Percentiles rank a stretch among this genome's conserved stretches.
phyloP scores from a whole-genome alignment of 345 rosid genomes.

The Eucalyptus marginata region DNA sequence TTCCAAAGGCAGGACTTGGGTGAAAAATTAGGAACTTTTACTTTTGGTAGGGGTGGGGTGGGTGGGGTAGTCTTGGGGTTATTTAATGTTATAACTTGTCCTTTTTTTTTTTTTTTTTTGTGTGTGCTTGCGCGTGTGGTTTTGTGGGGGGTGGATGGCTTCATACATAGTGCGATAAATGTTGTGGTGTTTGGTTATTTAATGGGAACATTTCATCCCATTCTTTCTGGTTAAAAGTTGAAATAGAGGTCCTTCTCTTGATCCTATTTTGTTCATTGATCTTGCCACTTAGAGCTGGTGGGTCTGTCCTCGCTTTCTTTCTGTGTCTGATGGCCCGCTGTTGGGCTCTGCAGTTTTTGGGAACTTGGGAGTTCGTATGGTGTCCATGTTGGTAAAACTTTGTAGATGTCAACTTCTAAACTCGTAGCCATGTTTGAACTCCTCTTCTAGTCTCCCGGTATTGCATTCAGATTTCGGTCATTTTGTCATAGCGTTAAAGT shows the following conservation, averaged over 20 bases:
- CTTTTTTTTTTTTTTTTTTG: not conserved
- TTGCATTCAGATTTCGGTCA: not conserved
- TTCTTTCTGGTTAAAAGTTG: not conserved
- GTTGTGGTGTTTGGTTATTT: not conserved
- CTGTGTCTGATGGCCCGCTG: not conserved
- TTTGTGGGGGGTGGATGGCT: not conserved
- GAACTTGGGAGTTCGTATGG: not conserved
- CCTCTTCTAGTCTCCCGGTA: not conserved
- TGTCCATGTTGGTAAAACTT: not conserved
- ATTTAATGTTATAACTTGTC: not conserved
- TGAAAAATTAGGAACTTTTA: not conserved
- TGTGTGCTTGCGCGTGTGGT: not conserved
- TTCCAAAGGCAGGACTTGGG: not conserved
- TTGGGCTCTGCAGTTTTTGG: not conserved
- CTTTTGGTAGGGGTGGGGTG: not conserved
- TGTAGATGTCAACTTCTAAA: not conserved
- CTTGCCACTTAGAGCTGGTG: not conserved
- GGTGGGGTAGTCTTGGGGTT: not conserved
- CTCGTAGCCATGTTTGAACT: not conserved
- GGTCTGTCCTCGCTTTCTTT: not conserved
- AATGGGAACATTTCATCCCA: not conserved
- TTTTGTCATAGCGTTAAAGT: not conserved
- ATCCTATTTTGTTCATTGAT: not conserved
- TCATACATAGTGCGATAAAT: not conserved
- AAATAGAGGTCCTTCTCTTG: not conserved